Base-by-base conservation (phyloP, 331 rosid species). In the Quercus tomentella region DNA sequence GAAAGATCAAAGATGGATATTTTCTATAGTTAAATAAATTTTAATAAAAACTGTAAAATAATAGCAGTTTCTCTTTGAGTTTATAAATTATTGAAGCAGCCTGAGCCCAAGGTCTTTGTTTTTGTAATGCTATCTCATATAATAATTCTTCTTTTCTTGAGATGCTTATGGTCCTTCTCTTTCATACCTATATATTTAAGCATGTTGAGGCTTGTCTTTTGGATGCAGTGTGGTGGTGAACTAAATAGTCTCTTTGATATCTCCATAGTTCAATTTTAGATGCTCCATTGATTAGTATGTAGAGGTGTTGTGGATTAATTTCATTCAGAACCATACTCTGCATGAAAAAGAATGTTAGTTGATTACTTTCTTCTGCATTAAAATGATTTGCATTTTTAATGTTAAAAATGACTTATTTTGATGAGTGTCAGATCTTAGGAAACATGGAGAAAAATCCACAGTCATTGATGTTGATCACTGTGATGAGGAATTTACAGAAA, bases 381-480 rank as follows among this genome's bases (percentile, higher is more conserved):
- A 55, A 67, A 74, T 75, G 23, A 52, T 23, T 60, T 69, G 52
- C 66, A 35, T 56, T 41, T 56, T 70, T 41, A n/a, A 82, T 76
- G 72, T 75, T 82, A 55, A 80, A 35, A 12, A 25, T 79, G 77
- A 54, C 23, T 87, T 75, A 57, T 66, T 87, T 78, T 82, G 57
- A 49, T 57, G 76, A 43, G 62, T 89, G 65, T 79, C 91, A 95
- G 98, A 80, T 95, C 73, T 81, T 91, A 67, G 97, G 97, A 79
- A 82, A 88, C 86, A 85, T 88, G 96, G 86, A 76, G 79, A 89
- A 84, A 73, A 89, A 90, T 88, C 91, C 96, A 69, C 93, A 83
- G 37, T 85, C 99, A 35, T 37, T 95, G 89, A 87, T 89, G 97
- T 76, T 95, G 91, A 67, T 91, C 82, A 91, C 97, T 16, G 84